These are phyloP conservation scores for Capsicum chinense DNA, from an alignment of 257 asterid genomes.

Conservation along the genomic window DNA sequence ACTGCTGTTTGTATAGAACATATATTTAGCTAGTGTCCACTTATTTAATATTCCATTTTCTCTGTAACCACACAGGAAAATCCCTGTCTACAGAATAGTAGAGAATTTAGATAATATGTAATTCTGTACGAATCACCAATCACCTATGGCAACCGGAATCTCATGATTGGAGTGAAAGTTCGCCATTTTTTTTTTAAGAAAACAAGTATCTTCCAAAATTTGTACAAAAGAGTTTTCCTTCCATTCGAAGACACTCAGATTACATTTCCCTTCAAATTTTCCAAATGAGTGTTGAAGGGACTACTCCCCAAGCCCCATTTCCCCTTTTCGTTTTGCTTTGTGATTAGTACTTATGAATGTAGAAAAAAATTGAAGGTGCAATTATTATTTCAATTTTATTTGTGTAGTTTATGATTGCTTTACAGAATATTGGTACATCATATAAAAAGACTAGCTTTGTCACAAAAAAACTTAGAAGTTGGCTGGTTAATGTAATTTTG, in stretches of 20 bases:
- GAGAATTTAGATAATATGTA: conserved; percentile 10
- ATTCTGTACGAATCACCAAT: neutral
- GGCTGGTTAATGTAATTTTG: neutral
- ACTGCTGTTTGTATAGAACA: neutral
- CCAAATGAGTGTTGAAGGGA: no score
- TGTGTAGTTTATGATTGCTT: neutral
- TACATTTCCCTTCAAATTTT: no score
- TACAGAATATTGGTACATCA: neutral
- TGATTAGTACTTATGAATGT: neutral
- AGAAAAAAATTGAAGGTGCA: neutral
- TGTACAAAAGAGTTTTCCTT: no score
- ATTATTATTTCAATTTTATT: neutral
- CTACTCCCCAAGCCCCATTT: no score
- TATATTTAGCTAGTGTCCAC: neutral
- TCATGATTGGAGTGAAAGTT: no score
- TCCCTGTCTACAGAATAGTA: neutral
- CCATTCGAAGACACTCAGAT: no score
- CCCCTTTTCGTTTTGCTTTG: no score
- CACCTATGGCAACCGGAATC: neutral
- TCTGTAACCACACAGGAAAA: neutral
- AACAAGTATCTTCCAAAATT: no score
- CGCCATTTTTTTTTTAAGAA: no score
- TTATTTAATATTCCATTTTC: neutral
- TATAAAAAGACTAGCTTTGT: neutral
- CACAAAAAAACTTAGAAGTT: neutral